phyloP scores from a whole-genome alignment of 1,284 basidiomycete species.

The Schizophyllum commune region DNA sequence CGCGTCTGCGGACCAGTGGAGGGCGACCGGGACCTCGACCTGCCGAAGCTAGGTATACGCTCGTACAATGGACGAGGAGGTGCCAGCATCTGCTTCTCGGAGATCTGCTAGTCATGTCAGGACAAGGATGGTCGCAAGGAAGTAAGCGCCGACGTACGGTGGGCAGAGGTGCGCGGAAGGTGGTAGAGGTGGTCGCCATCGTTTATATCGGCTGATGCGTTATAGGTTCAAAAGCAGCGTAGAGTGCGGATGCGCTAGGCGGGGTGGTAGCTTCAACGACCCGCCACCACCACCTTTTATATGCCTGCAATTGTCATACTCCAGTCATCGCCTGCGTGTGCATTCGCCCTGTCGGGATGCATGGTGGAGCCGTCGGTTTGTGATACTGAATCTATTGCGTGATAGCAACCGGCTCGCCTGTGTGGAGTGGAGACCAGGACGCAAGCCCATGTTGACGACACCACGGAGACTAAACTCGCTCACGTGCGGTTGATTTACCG shows the following conservation, averaged over 20 bases:
- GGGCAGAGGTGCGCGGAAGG: neutral
- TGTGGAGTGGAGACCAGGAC: neutral
- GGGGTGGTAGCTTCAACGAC: neutral
- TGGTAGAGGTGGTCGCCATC: neutral
- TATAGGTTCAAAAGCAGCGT: too few relatives aligned
- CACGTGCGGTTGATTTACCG: neutral
- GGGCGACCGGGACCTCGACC: neutral
- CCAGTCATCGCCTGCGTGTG: neutral
- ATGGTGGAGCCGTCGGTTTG: neutral
- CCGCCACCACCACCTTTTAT: neutral
- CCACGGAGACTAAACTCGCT: neutral
- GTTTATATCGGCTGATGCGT: neutral
- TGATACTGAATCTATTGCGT: neutral
- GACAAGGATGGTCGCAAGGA: neutral
- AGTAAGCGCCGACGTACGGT: neutral
- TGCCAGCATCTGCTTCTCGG: neutral
- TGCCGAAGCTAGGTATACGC: neutral
- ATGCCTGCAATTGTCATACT: neutral
- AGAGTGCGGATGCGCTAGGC: too few relatives aligned
- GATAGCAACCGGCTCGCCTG: neutral
- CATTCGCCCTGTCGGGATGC: neutral
- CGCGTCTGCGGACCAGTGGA: neutral
- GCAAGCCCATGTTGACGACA: neutral
- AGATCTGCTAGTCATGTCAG: neutral
- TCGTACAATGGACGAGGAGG: neutral